phyloP scores from a whole-genome alignment of 2,329 filamentous ascomycete species.

The Penicillium sp. region DNA sequence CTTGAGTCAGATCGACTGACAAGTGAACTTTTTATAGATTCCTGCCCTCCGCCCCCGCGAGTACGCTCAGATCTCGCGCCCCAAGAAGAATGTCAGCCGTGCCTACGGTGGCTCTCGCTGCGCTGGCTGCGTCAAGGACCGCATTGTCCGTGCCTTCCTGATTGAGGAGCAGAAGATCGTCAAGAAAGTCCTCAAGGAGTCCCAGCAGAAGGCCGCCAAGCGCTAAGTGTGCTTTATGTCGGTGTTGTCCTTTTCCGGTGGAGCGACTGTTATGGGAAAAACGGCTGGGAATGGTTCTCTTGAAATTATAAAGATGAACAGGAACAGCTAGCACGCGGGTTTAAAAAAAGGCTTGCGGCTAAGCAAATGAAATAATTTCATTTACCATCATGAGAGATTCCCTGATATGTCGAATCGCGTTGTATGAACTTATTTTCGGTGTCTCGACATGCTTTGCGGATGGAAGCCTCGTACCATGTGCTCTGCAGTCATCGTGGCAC shows the following conservation, averaged over 20 bases:
- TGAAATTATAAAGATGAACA: constrained; percentile 34
- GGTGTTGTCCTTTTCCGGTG: constrained; percentile 37
- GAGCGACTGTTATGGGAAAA: constrained; percentile 37
- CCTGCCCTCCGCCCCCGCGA: constrained; percentile 97
- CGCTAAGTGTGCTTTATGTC: constrained; percentile 40
- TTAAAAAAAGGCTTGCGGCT: constrained; percentile 29
- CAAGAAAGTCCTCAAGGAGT: constrained; percentile 99
- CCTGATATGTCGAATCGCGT: constrained; percentile 17
- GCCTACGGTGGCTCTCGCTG: constrained; percentile 98
- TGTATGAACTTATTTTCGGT: constrained; percentile 7
- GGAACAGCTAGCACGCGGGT: constrained; percentile 32
- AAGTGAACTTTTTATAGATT: constrained; percentile 53
- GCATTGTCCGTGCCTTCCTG: constrained; percentile 95
- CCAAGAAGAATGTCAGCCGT: constrained; percentile 98
- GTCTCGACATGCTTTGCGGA: not conserved
- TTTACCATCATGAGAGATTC: constrained; percentile 30
- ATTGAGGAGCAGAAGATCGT: constrained; percentile 99
- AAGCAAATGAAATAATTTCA: constrained; percentile 35
- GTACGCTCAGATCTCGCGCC: constrained; percentile 94
- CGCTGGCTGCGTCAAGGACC: constrained; percentile 97
- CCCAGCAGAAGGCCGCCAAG: constrained; percentile 64
- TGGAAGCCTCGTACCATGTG: not conserved
- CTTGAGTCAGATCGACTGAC: constrained; percentile 15
- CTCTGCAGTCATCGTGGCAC: not conserved
- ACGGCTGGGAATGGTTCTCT: constrained; percentile 36